A percentile compares a stretch with the other conserved stretches of the same genome.
phyloP scores from a whole-genome alignment of 805 yeast species.

The Pichia occidentalis region DNA sequence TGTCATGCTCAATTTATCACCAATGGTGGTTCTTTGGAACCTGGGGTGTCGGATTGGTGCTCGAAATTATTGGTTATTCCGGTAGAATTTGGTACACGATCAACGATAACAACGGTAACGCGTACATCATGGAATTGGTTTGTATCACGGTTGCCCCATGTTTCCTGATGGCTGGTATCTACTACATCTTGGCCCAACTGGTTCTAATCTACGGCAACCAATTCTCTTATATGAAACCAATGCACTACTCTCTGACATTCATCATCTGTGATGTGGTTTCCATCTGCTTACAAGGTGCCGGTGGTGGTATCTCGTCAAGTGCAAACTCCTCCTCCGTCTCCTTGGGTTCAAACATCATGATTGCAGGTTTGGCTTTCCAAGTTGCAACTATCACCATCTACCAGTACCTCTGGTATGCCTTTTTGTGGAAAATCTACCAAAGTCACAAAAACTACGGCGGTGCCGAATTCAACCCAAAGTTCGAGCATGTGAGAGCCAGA shows the following conservation, averaged over 20 bases:
- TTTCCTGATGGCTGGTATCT: conserved; percentile 71
- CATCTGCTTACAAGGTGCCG: conserved; percentile 56
- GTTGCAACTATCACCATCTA: conserved; percentile 60
- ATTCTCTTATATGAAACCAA: conserved; percentile 44
- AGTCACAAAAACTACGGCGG: conserved; percentile 19
- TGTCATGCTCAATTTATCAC: conserved; percentile 35
- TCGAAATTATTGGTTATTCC: conserved; percentile 60
- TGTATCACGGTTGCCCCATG: conserved; percentile 69
- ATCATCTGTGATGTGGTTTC: conserved; percentile 55
- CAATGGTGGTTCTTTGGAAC: conserved; percentile 63
- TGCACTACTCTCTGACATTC: conserved; percentile 52
- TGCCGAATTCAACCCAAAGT: conserved; percentile 31
- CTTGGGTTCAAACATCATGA: conserved; percentile 41
- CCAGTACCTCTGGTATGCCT: conserved; percentile 38
- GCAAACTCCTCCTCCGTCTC: conserved; percentile 26
- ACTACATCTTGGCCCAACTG: conserved; percentile 57
- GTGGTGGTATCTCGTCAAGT: conserved; percentile 62
- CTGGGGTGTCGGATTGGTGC: conserved; percentile 45
- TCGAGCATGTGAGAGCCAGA: conserved; percentile 29
- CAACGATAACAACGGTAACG: conserved; percentile 24
- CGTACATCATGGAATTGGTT: conserved; percentile 53
- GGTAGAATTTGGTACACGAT: conserved; percentile 44
- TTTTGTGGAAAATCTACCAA: conserved; percentile 34
- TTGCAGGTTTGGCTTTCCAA: conserved; percentile 71
- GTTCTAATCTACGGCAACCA: conserved; percentile 49